These are phyloP conservation scores for Candida vaughaniae DNA, from an alignment of 805 yeast genomes.

Conservation along the genomic window DNA sequence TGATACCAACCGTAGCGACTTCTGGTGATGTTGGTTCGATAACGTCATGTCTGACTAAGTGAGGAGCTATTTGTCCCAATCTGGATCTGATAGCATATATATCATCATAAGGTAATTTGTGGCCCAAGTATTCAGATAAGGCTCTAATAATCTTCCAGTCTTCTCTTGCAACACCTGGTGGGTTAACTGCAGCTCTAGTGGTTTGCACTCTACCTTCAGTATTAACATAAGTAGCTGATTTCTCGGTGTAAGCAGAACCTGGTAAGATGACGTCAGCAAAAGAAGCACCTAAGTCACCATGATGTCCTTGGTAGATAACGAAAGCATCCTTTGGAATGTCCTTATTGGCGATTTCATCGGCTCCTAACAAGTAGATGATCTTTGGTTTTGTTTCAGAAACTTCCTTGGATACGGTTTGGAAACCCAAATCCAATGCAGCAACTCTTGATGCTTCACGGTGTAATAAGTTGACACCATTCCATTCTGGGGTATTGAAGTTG, in stretches of 20 bases:
- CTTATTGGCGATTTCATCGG: conserved; percentile 70
- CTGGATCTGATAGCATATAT: conserved; percentile 64
- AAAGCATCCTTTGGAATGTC: conserved; percentile 82
- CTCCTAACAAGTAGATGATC: conserved; percentile 76
- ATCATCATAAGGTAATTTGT: conserved; percentile 75
- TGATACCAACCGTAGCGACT: conserved; percentile 57
- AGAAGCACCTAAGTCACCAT: conserved; percentile 87
- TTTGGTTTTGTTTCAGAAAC: conserved; percentile 57
- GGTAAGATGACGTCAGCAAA: conserved; percentile 86
- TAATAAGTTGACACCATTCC: conserved; percentile 80
- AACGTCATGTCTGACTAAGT: conserved; percentile 70
- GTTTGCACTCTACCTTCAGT: conserved; percentile 88
- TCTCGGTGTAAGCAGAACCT: conserved; percentile 87
- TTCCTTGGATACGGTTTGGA: conserved; percentile 51
- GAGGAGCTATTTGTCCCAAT: conserved; percentile 77
- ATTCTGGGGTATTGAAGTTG: conserved; percentile 64
- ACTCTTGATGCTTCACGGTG: conserved; percentile 88
- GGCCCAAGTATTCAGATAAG: conserved; percentile 70
- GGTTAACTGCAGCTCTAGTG: conserved; percentile 82
- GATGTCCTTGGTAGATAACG: conserved; percentile 89
- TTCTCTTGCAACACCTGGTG: conserved; percentile 88
- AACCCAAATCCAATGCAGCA: conserved; percentile 85
- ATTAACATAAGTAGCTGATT: conserved; percentile 79
- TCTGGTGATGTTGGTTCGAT: conserved; percentile 66
- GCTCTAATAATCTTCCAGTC: conserved; percentile 90